These are phyloP conservation scores for Lippia alba DNA, from an alignment of 305 asterid genomes.

Conservation along the genomic window DNA sequence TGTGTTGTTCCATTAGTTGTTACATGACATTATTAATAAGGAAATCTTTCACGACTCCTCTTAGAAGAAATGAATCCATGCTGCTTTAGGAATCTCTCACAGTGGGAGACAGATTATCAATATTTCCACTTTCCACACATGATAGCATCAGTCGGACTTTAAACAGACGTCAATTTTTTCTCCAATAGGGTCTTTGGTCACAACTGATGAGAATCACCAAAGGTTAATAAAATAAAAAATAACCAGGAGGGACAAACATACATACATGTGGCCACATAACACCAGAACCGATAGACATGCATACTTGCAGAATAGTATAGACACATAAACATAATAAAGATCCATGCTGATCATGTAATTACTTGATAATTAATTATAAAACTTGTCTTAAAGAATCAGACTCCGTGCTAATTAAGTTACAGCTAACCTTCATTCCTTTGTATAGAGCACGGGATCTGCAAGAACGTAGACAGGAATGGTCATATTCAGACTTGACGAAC, in stretches of 20 bases:
- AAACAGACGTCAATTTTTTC: background rate
- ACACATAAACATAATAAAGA: background rate
- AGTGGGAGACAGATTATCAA: background rate
- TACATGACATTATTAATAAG: background rate
- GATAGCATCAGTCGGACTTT: slow-evolving; percentile 15
- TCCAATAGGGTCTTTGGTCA: slow-evolving; percentile 13
- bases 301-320: slow-evolving; percentile 4
- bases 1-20: slow-evolving; percentile 1
- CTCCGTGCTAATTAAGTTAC: slow-evolving; percentile 27
- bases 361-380: slow-evolving; percentile 10
- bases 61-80: slow-evolving; percentile 14
- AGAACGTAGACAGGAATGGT: slow-evolving; percentile 93
- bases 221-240: background rate
- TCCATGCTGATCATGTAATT: slow-evolving; percentile 1
- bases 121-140: background rate
- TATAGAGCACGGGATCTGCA: slow-evolving; percentile 95
- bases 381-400: slow-evolving; percentile 23
- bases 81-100: slow-evolving; percentile 10
- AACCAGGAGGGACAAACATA: slow-evolving; percentile 4
- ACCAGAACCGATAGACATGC: slow-evolving; percentile 6
- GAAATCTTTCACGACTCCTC: background rate
- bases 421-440: slow-evolving; percentile 95
- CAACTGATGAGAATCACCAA: background rate
- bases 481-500: slow-evolving; percentile 91
- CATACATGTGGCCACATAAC: background rate